A percentile compares a stretch with the other conserved stretches of the same genome.
Conservation (phyloP, 805 yeast genomes). For the Scheffersomyces coipomensis region DNA sequence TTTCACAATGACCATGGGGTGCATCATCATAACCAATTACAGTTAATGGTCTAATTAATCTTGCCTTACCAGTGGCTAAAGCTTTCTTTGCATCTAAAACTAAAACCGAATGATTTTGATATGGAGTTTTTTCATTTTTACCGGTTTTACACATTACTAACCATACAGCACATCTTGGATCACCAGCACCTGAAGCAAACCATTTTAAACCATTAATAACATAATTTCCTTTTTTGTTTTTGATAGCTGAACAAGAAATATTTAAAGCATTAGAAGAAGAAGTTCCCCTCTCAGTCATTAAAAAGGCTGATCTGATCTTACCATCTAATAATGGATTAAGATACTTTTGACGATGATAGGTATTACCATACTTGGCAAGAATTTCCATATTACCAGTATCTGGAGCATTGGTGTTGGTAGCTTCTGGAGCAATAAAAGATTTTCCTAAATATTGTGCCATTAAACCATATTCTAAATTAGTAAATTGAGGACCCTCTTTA, state of each 20-base stretch:
- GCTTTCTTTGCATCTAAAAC: constrained; percentile 53
- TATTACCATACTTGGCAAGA: constrained; percentile 41
- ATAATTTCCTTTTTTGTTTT: constrained; percentile 40
- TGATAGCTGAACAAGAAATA: constrained; percentile 44
- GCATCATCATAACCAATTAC: constrained; percentile 67
- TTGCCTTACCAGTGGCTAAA: constrained; percentile 47
- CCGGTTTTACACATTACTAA: constrained; percentile 52
- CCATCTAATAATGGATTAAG: constrained; percentile 55
- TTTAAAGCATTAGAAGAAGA: constrained; percentile 64
- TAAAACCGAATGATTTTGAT: constrained; percentile 55
- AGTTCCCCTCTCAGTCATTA: constrained; percentile 63
- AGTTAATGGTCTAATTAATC: constrained; percentile 47
- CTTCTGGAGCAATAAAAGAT: constrained; percentile 54
- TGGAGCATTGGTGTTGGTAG: constrained; percentile 59
- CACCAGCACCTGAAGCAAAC: constrained; percentile 74
- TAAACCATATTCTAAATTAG: constrained; percentile 62
- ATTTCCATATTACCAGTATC: constrained; percentile 65
- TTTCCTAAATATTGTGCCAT: constrained; percentile 65
- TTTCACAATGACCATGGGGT: constrained; percentile 71
- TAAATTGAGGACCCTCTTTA: constrained; percentile 53
- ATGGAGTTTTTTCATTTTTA: constrained; percentile 25
- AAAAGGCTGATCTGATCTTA: constrained; percentile 56
- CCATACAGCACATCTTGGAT: constrained; percentile 57
- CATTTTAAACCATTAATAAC: constrained; percentile 62
- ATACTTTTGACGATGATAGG: constrained; percentile 42